Conservation (phyloP, 2,329 filamentous ascomycete species). For the Sporothrix brunneoviolacea region DNA sequence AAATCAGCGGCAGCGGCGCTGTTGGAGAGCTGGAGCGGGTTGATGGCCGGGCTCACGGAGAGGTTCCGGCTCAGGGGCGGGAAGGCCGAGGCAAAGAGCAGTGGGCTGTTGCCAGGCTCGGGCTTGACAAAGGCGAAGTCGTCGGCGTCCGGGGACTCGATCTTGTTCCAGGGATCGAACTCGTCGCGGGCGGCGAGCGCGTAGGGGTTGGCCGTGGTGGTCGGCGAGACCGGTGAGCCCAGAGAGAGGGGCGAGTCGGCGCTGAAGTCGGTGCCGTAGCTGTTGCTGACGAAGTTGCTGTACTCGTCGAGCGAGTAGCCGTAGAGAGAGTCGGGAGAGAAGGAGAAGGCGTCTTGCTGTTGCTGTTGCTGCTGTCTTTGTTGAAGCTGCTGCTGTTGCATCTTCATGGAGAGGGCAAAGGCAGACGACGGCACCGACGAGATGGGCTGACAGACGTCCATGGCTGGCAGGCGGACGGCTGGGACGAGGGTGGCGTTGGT, state of each 20-base stretch:
- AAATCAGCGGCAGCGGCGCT: not conserved
- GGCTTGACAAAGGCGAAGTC: slow-evolving; percentile 23
- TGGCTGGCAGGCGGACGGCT: not conserved
- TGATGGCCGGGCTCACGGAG: slow-evolving; percentile 28
- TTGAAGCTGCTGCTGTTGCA: slow-evolving; percentile 22
- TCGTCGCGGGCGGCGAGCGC: slow-evolving; percentile 19
- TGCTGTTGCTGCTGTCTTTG: slow-evolving; percentile 20
- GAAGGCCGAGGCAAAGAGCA: slow-evolving; percentile 22
- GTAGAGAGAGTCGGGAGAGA: slow-evolving; percentile 23
- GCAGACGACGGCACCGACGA: slow-evolving; percentile 6
- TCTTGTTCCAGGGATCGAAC: slow-evolving; percentile 26
- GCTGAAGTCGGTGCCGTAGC: slow-evolving; percentile 25
- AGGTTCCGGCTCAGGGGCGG: slow-evolving; percentile 16
- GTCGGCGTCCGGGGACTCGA: slow-evolving; percentile 23
- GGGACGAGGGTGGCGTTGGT: slow-evolving; percentile 11
- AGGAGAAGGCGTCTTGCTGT: slow-evolving; percentile 20
- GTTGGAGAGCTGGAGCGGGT: slow-evolving; percentile 28
- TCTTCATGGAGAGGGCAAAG: not conserved
- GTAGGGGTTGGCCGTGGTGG: slow-evolving; percentile 24
- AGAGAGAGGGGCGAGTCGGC: slow-evolving; percentile 32
- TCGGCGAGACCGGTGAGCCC: slow-evolving; percentile 26
- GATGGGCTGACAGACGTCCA: slow-evolving; percentile 13
- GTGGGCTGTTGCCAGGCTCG: slow-evolving; percentile 25
- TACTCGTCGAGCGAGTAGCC: slow-evolving; percentile 25
- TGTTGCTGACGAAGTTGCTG: slow-evolving; percentile 15